phyloP scores from a whole-genome alignment of 139 green algal species.

The Chlamydomonas sp. region DNA sequence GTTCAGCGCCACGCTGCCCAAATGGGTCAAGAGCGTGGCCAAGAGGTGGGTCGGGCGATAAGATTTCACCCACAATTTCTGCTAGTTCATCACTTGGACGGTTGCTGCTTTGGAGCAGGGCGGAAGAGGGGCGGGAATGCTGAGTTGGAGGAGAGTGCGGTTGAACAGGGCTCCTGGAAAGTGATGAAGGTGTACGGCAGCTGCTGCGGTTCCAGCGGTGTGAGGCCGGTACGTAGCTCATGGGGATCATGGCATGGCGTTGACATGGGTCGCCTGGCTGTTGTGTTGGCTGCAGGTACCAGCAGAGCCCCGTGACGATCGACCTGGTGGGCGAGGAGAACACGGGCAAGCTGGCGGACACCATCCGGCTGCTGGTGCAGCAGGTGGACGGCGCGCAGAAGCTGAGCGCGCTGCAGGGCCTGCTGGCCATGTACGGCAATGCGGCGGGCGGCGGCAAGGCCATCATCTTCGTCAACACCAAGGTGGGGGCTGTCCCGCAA shows the following conservation, averaged over 20 bases:
- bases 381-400: constrained; percentile 65
- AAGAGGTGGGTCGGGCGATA: constrained; percentile 14
- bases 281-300: constrained; percentile 67
- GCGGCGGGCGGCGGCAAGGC: constrained; percentile 72
- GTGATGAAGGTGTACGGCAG: too few relatives aligned
- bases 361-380: constrained; percentile 66
- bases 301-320: constrained; percentile 85
- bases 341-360: constrained; percentile 83
- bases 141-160: not conserved
- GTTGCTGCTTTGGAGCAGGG: too few relatives aligned
- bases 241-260: not conserved
- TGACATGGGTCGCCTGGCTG: not conserved
- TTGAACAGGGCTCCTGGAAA: not conserved
- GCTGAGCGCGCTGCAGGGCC: constrained; percentile 81
- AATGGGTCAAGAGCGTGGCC: constrained; percentile 93
- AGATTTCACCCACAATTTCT: not conserved
- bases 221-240: not conserved
- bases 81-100: too few relatives aligned
- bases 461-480: constrained; percentile 98
- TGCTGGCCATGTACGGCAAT: constrained; percentile 66
- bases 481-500: constrained; percentile 67
- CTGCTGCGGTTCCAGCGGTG: too few relatives aligned
- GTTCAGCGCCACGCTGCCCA: constrained; percentile 96
- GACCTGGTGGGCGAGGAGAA: constrained; percentile 93
- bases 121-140: not conserved